Evolutionary conservation across 1,139 yeast species (phyloP).

Genomic region (Nadsonia commutata): DNA sequence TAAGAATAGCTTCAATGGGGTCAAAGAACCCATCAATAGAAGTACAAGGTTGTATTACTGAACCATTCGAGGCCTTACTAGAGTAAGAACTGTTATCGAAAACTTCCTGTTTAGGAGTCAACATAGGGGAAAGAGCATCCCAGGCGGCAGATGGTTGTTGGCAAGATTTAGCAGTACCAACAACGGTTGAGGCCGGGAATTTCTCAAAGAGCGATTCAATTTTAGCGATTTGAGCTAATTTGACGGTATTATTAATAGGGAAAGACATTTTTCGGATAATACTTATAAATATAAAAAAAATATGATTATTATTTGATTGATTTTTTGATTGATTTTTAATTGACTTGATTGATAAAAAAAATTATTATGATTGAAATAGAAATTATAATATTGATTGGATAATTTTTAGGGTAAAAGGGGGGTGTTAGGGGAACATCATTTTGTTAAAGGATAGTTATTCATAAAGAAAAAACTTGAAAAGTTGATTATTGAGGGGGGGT

Average conservation of each 20-base stretch:
- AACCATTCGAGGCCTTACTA: constrained; percentile 4
- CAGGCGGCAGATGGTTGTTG: constrained; percentile 11
- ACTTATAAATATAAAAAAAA: too few relatives aligned
- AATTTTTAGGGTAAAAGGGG: background rate
- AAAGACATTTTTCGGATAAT: too few relatives aligned
- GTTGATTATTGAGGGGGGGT: background rate
- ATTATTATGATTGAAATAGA: background rate
- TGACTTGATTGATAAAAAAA: background rate
- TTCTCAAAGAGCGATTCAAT: too few relatives aligned
- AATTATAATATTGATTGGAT: too few relatives aligned
- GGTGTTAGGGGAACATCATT: constrained; percentile 5
- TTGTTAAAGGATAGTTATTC: background rate
- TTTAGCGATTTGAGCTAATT: too few relatives aligned
- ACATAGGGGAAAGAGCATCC: constrained; percentile 14
- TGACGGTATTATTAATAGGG: too few relatives aligned
- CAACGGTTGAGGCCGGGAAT: too few relatives aligned
- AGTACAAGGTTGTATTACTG: constrained; percentile 2
- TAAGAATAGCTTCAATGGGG: constrained; percentile 12
- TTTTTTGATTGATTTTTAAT: background rate
- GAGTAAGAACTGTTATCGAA: constrained; percentile 5
- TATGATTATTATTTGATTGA: too few relatives aligned
- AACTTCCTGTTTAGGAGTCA: constrained; percentile 10
- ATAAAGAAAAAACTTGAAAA: background rate
- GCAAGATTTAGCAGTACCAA: too few relatives aligned
- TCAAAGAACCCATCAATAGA: constrained; percentile 8